Evolutionary conservation across 345 rosid genomes (phyloP), one percentile per base, ranked within the genome.

Genomic region (Aquilaria sinensis): DNA sequence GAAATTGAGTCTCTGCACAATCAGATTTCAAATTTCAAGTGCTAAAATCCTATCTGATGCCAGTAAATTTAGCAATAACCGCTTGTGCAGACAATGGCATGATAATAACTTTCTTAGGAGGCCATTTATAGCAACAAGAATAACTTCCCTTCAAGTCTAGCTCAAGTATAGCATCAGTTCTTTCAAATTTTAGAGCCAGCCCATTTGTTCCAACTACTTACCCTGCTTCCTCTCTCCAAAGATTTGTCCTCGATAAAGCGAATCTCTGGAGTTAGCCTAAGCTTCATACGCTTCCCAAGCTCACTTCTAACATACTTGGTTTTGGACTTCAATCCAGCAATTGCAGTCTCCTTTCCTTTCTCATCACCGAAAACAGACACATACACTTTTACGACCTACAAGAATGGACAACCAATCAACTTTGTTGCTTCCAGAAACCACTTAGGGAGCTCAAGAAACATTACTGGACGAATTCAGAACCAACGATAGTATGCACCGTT

Each of bases 331-430:
- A 93, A 75, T 48, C 97, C 97, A 12, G 94, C 90, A 66, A 90
- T 70, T 0, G 96, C 98, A 65, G 87, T 81, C 31, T 90, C 96
- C 78, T 79, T 90, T 60, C 98, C 98, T 76, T 96, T 83, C 59
- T 93, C 98, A 65, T 93, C 97, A 3, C 98, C 98, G 64, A 88
- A 93, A 60, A 90, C 98, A 9, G 98, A 93, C 15, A 93, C 89
- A 74, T 81, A 93, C 6, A 90, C 98, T 75, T 93, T 93, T 37
- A 90, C 98, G 67, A 93, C 94, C 98, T 90, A 64, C 66, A 33
- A 47, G 10, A 33, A 58, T 47, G 9, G n/a, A 37, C 46, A 61
- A 16, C 23, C 62, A 13, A 51, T 37, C 43, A 37, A 37, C 7
- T 37, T 23, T 23, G 23, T 23, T 23, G 23, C 23, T 23, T 23